Evolutionary conservation across 768 basidiomycete species (phyloP).

Genomic region (Paxillus ammoniavirescens): DNA sequence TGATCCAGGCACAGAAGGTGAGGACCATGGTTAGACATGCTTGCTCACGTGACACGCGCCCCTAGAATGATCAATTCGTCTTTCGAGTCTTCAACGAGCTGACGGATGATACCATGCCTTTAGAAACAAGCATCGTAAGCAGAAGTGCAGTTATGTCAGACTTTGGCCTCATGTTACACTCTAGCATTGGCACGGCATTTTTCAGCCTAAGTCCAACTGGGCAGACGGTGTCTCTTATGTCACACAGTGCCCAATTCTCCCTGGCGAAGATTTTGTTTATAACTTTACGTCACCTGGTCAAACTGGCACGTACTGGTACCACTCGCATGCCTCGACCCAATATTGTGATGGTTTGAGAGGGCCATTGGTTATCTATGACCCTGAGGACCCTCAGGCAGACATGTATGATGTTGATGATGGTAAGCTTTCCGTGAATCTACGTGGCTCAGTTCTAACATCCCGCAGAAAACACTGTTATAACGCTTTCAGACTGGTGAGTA

Average conservation of each 20-base stretch:
- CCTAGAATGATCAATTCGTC: conserved; percentile 36
- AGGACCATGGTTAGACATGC: neutral
- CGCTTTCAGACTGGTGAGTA: conserved; percentile 46
- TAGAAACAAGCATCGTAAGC: conserved; percentile 41
- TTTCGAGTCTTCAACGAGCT: conserved; percentile 46
- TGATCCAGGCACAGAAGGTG: conserved; percentile 41
- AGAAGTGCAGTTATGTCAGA: conserved; percentile 6
- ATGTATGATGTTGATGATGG: conserved; percentile 50
- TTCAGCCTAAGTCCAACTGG: conserved; percentile 29
- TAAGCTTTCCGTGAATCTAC: conserved; percentile 4
- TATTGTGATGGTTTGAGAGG: conserved; percentile 45
- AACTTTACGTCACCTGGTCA: conserved; percentile 33
- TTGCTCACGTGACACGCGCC: neutral
- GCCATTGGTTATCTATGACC: conserved; percentile 44
- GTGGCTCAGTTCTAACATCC: neutral
- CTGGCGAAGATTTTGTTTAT: conserved; percentile 34
- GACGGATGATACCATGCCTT: conserved; percentile 45
- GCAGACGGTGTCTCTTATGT: conserved; percentile 38
- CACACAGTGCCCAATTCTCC: conserved; percentile 44
- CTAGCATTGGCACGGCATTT: conserved; percentile 34
- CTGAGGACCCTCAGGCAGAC: conserved; percentile 36
- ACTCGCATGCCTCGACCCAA: conserved; percentile 39
- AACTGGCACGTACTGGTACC: conserved; percentile 50
- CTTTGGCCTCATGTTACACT: conserved; percentile 13
- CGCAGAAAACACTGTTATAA: conserved; percentile 43